Base-by-base conservation (phyloP, 1,139 yeast species). In the Groenewaldozyma auringiensis region DNA sequence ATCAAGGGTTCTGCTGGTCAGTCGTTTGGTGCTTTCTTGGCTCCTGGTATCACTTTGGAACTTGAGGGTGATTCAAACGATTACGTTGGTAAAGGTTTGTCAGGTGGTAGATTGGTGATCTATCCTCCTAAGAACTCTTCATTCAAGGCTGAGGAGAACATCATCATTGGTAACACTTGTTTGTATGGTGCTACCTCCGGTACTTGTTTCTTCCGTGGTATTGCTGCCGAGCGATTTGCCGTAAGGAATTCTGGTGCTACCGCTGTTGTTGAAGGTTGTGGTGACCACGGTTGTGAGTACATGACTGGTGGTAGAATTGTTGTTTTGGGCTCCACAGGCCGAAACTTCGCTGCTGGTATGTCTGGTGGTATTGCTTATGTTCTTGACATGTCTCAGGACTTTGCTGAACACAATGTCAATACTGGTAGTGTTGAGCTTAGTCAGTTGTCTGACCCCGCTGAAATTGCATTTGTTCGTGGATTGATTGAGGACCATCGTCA, bases 261-360 rank as follows among this genome's bases (percentile, higher is more conserved):
- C 50, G 94, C 95, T 54, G 97, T 92, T 53, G 88, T 87, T 54
- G 98, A 92, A 70, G 96, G 96, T 63, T 83, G 87, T 53, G 98
- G 98, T 72, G 96, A 89, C 65, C 96, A 92, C 66, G 97, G 98
- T 47, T 92, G 96, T 72, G 98, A 92, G 69, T 92, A 92, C 72
- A 92, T 92, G 98, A 88, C 97, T 60, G 97, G 98, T 66, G 98
- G 98, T 65, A 81, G 97, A 61, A 95, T 92, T 51, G 86, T 92
- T 63, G 87, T 92, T 45, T 76, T 92, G 57, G 96, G 97, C 43
- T 70, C 81, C 47, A 85, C 95, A 61, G 97, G 96, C 50, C 81
- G 97, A 56, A 84, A 88, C 72, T 92, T 92, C 66, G 97, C 96
- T 40, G 96, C 98, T 47, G 98, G 98, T 74, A 94, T 94, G 86